These are phyloP conservation scores for Penicillium sp. DNA, from an alignment of 2,329 filamentous ascomycete genomes.

Conservation along the genomic window DNA sequence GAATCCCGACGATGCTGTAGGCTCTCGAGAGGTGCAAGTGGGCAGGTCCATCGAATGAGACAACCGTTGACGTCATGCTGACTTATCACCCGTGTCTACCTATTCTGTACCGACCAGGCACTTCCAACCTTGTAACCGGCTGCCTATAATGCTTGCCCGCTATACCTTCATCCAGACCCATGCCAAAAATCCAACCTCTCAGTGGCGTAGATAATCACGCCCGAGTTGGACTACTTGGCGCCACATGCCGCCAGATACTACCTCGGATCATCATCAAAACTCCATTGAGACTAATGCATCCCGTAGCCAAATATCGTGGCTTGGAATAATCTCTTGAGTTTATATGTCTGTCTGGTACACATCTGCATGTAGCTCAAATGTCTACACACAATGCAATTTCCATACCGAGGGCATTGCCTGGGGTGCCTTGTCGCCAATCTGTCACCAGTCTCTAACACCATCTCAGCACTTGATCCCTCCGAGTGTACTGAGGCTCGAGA, in stretches of 20 bases:
- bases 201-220: background rate
- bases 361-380: too few relatives aligned
- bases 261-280: background rate
- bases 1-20: background rate
- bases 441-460: background rate
- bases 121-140: background rate
- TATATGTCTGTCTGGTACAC: background rate
- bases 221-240: background rate
- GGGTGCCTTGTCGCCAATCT: background rate
- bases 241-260: conserved; percentile 1
- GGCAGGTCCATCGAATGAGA: background rate
- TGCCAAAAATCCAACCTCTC: background rate
- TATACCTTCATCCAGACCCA: background rate
- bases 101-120: too few relatives aligned
- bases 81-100: conserved; percentile 12
- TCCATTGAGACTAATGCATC: background rate
- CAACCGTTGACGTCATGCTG: conserved; percentile 18
- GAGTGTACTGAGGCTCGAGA: background rate
- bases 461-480: background rate
- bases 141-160: too few relatives aligned
- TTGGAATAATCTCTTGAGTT: background rate
- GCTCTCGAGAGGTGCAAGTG: background rate
- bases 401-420: background rate
- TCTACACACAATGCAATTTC: background rate
- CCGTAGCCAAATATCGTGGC: background rate